A percentile compares a stretch with the other conserved stretches of the same genome.
Evolutionary conservation across 208 protist species (phyloP).

Genomic region (Sergeia podlipaevii): DNA sequence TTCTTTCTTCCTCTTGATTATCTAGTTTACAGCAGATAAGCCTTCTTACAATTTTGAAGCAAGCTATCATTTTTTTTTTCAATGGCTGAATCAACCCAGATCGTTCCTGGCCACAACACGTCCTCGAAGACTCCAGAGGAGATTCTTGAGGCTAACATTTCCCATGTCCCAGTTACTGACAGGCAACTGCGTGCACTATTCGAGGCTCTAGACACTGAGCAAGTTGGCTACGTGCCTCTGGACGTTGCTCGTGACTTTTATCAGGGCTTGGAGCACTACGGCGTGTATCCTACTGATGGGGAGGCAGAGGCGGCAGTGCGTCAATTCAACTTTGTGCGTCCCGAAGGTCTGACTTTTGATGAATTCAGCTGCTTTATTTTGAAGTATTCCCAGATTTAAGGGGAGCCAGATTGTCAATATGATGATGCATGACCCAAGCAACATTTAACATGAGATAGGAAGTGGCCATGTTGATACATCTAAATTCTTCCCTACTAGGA

Average conservation of each 20-base stretch:
- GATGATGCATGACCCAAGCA: too few relatives aligned
- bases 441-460: too few relatives aligned
- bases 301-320: conserved; percentile 36
- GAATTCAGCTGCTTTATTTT: conserved; percentile 75
- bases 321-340: conserved; percentile 35
- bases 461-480: too few relatives aligned
- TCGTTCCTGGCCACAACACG: conserved; percentile 91
- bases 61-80: too few relatives aligned
- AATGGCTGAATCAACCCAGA: too few relatives aligned
- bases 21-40: too few relatives aligned
- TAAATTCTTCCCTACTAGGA: too few relatives aligned
- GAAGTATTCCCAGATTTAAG: conserved; percentile 50
- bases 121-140: conserved; percentile 84
- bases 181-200: conserved; percentile 56
- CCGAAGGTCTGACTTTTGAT: conserved; percentile 50
- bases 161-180: conserved; percentile 51
- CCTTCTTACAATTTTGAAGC: too few relatives aligned
- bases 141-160: conserved; percentile 80
- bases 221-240: conserved; percentile 38
- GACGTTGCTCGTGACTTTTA: conserved; percentile 49
- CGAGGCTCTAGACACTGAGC: conserved; percentile 39
- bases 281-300: conserved; percentile 41
- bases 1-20: too few relatives aligned
- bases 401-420: too few relatives aligned
- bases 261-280: conserved; percentile 51